Evolutionary conservation across 2,329 filamentous ascomycete genomes (phyloP).

Genomic region (Fusarium pseudograminearum): DNA sequence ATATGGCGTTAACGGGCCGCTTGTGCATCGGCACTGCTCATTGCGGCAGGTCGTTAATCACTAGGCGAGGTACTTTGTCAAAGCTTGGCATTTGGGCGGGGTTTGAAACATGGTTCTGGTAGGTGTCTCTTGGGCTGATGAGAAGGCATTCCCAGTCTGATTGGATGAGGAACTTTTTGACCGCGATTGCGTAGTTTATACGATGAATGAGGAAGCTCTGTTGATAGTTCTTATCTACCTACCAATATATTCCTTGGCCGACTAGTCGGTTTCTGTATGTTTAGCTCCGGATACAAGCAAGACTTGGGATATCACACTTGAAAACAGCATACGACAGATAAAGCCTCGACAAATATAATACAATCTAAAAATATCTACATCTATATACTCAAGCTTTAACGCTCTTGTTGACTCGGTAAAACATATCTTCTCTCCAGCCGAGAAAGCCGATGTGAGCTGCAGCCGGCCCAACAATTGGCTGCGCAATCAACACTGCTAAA

Average conservation of each 20-base stretch:
- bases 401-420: not conserved
- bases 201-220: slow-evolving; percentile 1
- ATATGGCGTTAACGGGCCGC: slow-evolving; percentile 28
- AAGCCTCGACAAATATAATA: not conserved
- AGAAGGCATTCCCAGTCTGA: not conserved
- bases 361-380: no score
- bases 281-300: not conserved
- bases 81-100: slow-evolving; percentile 33
- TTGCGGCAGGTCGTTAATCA: slow-evolving; percentile 34
- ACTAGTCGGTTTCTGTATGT: not conserved
- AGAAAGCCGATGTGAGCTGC: slow-evolving; percentile 15
- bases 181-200: not conserved
- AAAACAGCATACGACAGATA: not conserved
- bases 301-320: not conserved
- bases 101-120: not conserved
- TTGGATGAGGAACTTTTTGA: slow-evolving; percentile 8
- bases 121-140: not conserved
- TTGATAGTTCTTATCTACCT: not conserved
- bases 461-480: slow-evolving; percentile 12
- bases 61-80: slow-evolving; percentile 30
- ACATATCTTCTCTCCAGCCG: slow-evolving; percentile 15
- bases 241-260: not conserved
- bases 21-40: slow-evolving; percentile 34
- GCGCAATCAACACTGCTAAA: not conserved
- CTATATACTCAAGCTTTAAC: not conserved